Evolutionary conservation across 75 land plant species (phyloP).

Genomic region (Picea glauca): DNA sequence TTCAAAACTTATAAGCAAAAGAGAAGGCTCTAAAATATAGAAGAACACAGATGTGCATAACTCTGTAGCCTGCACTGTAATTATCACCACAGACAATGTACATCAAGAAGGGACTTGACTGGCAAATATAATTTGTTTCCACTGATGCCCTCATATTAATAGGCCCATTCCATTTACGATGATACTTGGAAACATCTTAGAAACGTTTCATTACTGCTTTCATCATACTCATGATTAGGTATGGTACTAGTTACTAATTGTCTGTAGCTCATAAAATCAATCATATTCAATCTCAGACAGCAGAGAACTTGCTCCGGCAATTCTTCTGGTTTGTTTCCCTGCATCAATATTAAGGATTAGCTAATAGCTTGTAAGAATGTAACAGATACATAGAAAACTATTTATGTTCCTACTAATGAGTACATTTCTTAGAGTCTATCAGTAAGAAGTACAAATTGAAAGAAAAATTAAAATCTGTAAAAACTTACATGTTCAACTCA

Average conservation of each 20-base stretch:
- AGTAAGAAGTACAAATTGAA: not conserved
- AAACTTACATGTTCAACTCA: not conserved
- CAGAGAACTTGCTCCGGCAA: constrained; percentile 78
- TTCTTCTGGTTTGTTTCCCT: constrained; percentile 64
- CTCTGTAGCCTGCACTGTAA: no score
- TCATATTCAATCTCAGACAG: constrained; percentile 57
- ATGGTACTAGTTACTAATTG: constrained; percentile 26
- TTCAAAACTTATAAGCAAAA: no score
- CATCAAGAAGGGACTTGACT: no score
- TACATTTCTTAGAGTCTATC: not conserved
- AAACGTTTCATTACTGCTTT: not conserved
- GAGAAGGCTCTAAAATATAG: no score
- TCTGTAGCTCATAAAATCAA: constrained; percentile 35
- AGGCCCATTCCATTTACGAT: not conserved
- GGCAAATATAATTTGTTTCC: no score
- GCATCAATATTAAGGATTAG: not conserved
- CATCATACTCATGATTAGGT: constrained; percentile 13
- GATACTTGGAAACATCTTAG: not conserved
- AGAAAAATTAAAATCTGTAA: not conserved
- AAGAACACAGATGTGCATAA: no score
- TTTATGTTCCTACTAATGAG: not conserved
- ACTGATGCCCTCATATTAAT: not conserved
- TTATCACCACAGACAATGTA: no score
- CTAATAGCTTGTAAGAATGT: not conserved
- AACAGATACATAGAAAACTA: not conserved